Evolutionary conservation across 495 filamentous ascomycete genomes (phyloP).

Genomic region (Aspergillus cavernicola): DNA sequence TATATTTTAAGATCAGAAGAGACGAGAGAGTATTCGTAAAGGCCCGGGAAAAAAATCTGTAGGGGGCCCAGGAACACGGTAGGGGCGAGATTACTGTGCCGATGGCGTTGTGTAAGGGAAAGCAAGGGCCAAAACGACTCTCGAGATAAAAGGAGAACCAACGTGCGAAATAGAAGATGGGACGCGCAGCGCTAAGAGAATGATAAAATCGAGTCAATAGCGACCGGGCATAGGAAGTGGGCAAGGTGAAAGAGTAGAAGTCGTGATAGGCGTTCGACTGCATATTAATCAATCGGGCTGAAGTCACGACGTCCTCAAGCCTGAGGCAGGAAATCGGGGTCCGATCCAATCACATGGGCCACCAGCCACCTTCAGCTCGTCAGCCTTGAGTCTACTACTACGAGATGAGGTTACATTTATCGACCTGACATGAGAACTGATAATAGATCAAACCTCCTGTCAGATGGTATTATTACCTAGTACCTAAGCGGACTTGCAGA

Average conservation of each 20-base stretch:
- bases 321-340: constrained; percentile 7
- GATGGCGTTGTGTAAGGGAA: constrained; percentile 10
- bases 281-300: constrained; percentile 12
- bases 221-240: not conserved
- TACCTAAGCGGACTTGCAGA: too few relatives aligned
- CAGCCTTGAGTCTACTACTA: not conserved
- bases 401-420: not conserved
- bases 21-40: not conserved
- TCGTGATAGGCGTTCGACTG: constrained; percentile 7
- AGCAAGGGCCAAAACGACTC: constrained; percentile 4
- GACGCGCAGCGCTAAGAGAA: constrained; percentile 7
- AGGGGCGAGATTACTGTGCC: constrained; percentile 14
- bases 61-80: constrained; percentile 7
- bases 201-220: not conserved
- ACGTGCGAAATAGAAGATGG: not conserved
- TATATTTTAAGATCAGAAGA: constrained; percentile 3
- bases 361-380: constrained; percentile 14
- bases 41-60: constrained; percentile 2
- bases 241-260: not conserved
- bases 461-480: too few relatives aligned
- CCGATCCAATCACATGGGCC: constrained; percentile 14
- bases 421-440: too few relatives aligned
- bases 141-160: constrained; percentile 3
- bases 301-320: constrained; percentile 6
- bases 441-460: too few relatives aligned